A percentile compares a stretch with the other conserved stretches of the same genome.
phyloP scores from a whole-genome alignment of 2,329 filamentous ascomycete genomes.

The Aspergillus nomiae region DNA sequence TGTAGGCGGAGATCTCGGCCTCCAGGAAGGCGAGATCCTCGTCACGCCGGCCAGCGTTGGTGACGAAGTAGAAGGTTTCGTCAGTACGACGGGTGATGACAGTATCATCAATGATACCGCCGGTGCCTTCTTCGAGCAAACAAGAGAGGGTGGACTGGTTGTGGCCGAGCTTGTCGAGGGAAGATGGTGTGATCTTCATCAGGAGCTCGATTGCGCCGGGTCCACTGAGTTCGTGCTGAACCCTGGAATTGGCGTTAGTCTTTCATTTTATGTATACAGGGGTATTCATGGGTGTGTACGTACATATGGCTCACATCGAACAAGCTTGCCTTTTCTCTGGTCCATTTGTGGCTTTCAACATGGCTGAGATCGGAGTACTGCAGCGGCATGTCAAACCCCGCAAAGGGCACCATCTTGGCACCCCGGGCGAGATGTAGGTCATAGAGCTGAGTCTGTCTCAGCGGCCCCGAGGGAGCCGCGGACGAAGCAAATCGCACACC shows the following conservation, averaged over 20 bases:
- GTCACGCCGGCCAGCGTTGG: slow-evolving; percentile 87
- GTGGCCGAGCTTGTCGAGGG: slow-evolving; percentile 62
- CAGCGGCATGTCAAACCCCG: slow-evolving; percentile 88
- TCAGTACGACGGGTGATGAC: slow-evolving; percentile 79
- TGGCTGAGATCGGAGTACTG: slow-evolving; percentile 80
- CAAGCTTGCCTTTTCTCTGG: slow-evolving; percentile 80
- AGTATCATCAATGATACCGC: slow-evolving; percentile 93
- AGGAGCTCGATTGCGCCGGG: slow-evolving; percentile 79
- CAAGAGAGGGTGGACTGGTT: slow-evolving; percentile 82
- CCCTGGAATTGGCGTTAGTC: slow-evolving; percentile 44
- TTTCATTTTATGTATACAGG: neutral
- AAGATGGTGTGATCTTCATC: slow-evolving; percentile 78
- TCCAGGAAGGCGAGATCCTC: slow-evolving; percentile 82
- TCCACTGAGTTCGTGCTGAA: slow-evolving; percentile 81
- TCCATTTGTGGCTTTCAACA: slow-evolving; percentile 85
- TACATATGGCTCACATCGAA: slow-evolving; percentile 99
- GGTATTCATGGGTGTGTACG: slow-evolving; percentile 19
- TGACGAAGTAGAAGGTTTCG: slow-evolving; percentile 86
- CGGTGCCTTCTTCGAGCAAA: slow-evolving; percentile 74
- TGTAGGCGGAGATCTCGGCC: slow-evolving; percentile 66
- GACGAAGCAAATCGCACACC: slow-evolving; percentile 38
- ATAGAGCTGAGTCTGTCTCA: slow-evolving; percentile 68
- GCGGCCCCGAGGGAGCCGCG: slow-evolving; percentile 17
- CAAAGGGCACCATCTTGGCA: slow-evolving; percentile 96
- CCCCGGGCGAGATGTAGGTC: slow-evolving; percentile 76